phyloP scores from a whole-genome alignment of 768 basidiomycete species.

The Lactifluus volemus region DNA sequence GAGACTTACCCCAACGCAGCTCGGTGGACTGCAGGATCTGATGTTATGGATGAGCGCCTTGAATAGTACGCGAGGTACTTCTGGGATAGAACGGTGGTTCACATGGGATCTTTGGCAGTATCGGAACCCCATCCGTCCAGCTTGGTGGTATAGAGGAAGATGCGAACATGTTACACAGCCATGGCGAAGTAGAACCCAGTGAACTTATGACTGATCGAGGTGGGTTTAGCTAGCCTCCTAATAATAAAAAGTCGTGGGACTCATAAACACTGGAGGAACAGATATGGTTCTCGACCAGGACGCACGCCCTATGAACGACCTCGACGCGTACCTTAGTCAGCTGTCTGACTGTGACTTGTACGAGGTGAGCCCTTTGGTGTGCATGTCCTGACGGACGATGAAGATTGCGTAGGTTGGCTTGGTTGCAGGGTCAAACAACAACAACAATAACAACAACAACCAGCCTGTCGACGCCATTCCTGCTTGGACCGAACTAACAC shows the following conservation, averaged over 20 bases:
- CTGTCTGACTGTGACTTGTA: neutral
- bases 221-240: neutral
- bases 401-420: neutral
- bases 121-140: neutral
- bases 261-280: no score
- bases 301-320: neutral
- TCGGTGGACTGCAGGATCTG: neutral
- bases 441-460: neutral
- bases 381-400: neutral
- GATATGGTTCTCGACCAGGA: no score
- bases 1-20: neutral
- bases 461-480: neutral
- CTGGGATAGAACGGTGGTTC: neutral
- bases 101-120: neutral
- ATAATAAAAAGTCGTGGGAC: no score
- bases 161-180: neutral
- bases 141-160: neutral
- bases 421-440: neutral
- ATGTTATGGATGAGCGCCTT: neutral
- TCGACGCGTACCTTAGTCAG: neutral
- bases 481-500: neutral
- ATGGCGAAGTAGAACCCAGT: constrained; percentile 1
- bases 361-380: neutral
- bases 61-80: constrained; percentile 1
- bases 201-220: constrained; percentile 12